Evolutionary conservation across 148 eudicot genomes (phyloP).

Genomic region (Cornus florida): DNA sequence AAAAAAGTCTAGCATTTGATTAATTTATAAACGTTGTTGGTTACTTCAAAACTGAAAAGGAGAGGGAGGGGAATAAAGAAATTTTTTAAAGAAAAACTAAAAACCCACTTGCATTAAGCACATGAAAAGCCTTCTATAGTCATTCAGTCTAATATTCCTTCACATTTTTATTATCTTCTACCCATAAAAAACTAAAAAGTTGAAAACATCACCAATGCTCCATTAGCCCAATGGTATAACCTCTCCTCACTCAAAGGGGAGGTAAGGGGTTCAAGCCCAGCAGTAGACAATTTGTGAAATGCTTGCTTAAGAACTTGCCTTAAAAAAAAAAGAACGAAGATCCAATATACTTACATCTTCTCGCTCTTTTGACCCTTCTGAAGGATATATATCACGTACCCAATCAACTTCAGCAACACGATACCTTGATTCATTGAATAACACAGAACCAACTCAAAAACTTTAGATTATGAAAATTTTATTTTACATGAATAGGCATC

Average conservation of each 20-base stretch:
- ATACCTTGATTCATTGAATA: conserved; percentile 23
- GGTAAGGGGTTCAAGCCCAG: too few relatives aligned
- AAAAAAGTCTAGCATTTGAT: too few relatives aligned
- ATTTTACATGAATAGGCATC: background rate
- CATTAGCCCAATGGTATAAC: too few relatives aligned
- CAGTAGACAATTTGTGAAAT: too few relatives aligned
- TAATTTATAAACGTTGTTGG: background rate
- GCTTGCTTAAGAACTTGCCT: too few relatives aligned
- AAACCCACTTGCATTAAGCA: background rate
- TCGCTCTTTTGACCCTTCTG: conserved; percentile 65
- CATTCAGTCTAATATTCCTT: background rate
- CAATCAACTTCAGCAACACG: conserved; percentile 84
- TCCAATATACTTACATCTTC: conserved; percentile 53
- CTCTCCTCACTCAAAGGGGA: too few relatives aligned
- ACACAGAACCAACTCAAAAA: background rate
- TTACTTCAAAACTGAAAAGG: background rate
- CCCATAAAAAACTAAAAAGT: background rate
- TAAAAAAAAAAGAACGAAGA: background rate
- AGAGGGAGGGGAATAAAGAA: background rate
- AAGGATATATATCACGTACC: conserved; percentile 64
- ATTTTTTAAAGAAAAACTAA: background rate
- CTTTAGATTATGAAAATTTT: background rate
- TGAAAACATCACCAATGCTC: too few relatives aligned
- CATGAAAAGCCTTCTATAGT: background rate
- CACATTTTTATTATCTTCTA: background rate